Conservation (phyloP, 306 rosid species). For the Begonia fuchsioides region DNA sequence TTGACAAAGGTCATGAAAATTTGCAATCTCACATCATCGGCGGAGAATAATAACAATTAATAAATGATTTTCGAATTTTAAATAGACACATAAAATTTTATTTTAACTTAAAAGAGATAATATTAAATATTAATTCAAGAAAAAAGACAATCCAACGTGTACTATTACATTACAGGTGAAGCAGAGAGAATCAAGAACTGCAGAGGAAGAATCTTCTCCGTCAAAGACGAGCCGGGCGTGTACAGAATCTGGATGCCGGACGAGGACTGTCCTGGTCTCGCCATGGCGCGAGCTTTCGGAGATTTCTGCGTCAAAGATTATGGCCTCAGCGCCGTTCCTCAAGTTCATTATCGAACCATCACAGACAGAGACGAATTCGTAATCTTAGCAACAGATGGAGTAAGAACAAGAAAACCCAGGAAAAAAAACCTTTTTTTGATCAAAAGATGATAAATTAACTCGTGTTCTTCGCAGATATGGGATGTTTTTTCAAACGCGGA, state of each 20-base stretch:
- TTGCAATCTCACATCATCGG: neutral
- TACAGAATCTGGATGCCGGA: constrained; percentile 94
- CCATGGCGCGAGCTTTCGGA: constrained; percentile 92
- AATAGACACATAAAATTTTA: too few relatives aligned
- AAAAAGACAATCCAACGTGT: too few relatives aligned
- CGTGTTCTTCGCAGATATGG: constrained; percentile 47
- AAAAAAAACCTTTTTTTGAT: neutral
- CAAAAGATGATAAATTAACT: neutral
- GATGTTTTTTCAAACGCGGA: constrained; percentile 70
- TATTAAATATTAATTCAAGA: too few relatives aligned
- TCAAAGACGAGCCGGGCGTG: constrained; percentile 58
- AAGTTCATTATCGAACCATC: constrained; percentile 42
- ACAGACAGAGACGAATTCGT: constrained; percentile 53
- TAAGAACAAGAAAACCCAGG: constrained; percentile 5
- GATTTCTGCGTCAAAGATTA: constrained; percentile 85
- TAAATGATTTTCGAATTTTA: too few relatives aligned
- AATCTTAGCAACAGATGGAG: constrained; percentile 85
- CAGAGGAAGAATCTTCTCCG: constrained; percentile 63
- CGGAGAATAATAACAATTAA: too few relatives aligned
- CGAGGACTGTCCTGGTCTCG: constrained; percentile 77
- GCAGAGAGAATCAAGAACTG: constrained; percentile 53
- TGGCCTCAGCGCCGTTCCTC: constrained; percentile 71
- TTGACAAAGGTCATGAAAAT: constrained; percentile 1
- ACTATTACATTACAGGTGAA: constrained; percentile 44
- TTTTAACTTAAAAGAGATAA: too few relatives aligned